Conservation (phyloP, 1,284 basidiomycete species). For the Boletus smithii region DNA sequence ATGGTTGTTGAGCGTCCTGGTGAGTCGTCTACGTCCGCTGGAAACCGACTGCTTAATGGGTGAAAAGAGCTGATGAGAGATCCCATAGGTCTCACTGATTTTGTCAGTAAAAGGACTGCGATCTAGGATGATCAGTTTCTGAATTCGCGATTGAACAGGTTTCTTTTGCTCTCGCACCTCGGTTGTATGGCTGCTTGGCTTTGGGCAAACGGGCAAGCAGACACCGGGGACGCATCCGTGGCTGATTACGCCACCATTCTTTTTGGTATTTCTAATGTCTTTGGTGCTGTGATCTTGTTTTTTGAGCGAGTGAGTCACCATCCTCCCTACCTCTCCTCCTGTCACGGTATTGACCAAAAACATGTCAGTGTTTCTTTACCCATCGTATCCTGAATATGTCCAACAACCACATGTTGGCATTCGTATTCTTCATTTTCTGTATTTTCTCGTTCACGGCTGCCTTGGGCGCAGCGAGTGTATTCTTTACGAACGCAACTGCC, state of each 20-base stretch:
- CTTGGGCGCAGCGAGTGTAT: constrained; percentile 20
- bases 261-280: constrained; percentile 20
- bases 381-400: constrained; percentile 16
- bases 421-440: constrained; percentile 17
- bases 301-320: constrained; percentile 16
- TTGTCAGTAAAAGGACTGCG: constrained; percentile 15
- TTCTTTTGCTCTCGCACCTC: constrained; percentile 20
- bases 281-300: constrained; percentile 18
- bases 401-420: constrained; percentile 15
- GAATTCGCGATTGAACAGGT: constrained; percentile 9
- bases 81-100: constrained; percentile 16
- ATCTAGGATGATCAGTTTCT: background rate
- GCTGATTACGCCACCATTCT: constrained; percentile 15
- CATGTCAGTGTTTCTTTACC: constrained; percentile 23
- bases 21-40: constrained; percentile 7
- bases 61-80: constrained; percentile 5
- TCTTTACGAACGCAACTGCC: constrained; percentile 11
- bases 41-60: background rate
- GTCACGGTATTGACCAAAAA: constrained; percentile 1
- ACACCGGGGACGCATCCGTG: background rate
- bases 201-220: constrained; percentile 13
- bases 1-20: constrained; percentile 18
- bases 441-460: constrained; percentile 24
- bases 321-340: background rate
- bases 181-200: constrained; percentile 20